Evolutionary conservation across 495 filamentous ascomycete genomes (phyloP), one percentile per base, ranked within the genome.

Genomic region (Niebla homalea): DNA sequence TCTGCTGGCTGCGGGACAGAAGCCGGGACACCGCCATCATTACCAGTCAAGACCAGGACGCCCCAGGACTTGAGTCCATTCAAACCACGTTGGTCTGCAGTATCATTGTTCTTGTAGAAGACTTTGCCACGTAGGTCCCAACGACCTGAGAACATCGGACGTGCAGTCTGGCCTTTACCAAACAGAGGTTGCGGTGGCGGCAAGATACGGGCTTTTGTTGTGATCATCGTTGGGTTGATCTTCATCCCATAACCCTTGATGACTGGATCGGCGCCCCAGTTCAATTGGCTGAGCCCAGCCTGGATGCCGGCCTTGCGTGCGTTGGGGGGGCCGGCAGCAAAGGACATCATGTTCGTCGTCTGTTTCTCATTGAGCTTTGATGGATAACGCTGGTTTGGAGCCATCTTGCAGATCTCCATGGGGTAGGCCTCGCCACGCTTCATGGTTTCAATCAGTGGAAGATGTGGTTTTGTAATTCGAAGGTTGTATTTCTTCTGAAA

Each of bases 91-190:
- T 32, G 29, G 4, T 32, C 29, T 0, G 73, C 68, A 0, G 50
- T 41, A 4, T 63, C 54, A 63, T 93, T 86, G 0, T 75, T 59
- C 37, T 61, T 56, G 2, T 81, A 59, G 58, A 96, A 96, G 51
- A 82, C 85, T 60, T 81, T 82, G 26, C 80, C 80, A 15, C 84
- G 79, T 19, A 96, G 73, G 62, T 92, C 85, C 92, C 92, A 98
- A 11, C 85, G 81, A 20, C 89, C 92, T 32, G 61, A 62, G 10
- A 62, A 70, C 1, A 68, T 65, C 1, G 84, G 83, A 51, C 79
- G 75, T 32, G 65, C 51, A 25, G 70, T 73, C 16, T 64, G 57
- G 25, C 70, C 69, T 7, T 58, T 63, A 3, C 60, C 72, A 57
- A 88, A 95, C 35, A 72, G 57, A 14, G 96, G 70, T 49, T 81